Evolutionary conservation across 257 asterid genomes (phyloP), one percentile per base, ranked within the genome.

Genomic region (Euphrasia confusa): DNA sequence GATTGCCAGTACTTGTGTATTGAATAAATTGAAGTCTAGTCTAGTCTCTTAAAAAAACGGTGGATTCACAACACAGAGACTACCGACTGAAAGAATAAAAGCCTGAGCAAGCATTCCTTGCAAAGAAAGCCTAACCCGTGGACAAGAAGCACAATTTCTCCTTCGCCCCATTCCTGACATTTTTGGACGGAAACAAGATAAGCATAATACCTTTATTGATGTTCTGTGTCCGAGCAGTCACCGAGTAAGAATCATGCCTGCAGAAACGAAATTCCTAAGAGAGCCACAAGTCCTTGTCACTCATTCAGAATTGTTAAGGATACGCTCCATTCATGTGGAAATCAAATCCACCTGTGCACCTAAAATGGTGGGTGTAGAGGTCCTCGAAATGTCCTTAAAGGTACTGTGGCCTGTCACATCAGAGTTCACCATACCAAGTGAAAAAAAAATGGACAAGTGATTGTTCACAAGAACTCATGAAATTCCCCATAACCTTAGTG

Each of bases 341-440:
- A 70, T 82, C 74, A 21, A 69, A 60, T 57, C 86, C 80, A 59
- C 63, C 49, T 1, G 42, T 26, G 79, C 84, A 67, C 78, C 87
- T 83, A 88, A 80, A 77, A 83, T 64, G 67, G 91, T 80, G 80
- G 77, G 85, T 30, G 82, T 81, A 56, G 80, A 77, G 68, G 67
- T 62, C 85, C 89, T 73, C 49, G 89, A 86, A 70, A 74, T 52
- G 79, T 77, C 70, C 79, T 83, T 78, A 82, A 75, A 78, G 78
- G 70, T 64, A 64, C 49, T 63, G 83, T 71, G 72, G 52, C 74
- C 96, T 88, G 27, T 54, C 53, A 54, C 63, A 60, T 30, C 60
- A 37, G 11, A 37, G 42, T 37, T 37, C 42, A 37, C 42, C 8
- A 8, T 37, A 37, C 42, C 42, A 37, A 37, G 42, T 37, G 42